Percentiles rank a stretch among this genome's conserved stretches.
phyloP scores from a whole-genome alignment of 768 basidiomycete genomes.

The Tulasnella sp. region DNA sequence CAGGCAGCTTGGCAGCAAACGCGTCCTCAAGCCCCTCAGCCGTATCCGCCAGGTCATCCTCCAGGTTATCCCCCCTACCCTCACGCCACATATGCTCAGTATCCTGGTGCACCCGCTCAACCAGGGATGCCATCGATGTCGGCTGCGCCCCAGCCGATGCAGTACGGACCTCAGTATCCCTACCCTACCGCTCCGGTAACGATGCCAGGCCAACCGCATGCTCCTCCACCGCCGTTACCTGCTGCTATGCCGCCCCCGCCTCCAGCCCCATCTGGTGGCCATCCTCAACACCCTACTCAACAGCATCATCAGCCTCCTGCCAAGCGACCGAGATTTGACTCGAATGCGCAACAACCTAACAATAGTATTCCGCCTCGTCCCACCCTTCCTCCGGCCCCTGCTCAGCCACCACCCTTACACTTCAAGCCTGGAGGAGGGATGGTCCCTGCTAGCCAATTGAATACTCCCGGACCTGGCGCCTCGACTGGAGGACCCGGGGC shows the following conservation, averaged over 20 bases:
- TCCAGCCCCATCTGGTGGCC: slow-evolving; percentile 41
- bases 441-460: slow-evolving; percentile 26
- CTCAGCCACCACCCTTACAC: slow-evolving; percentile 33
- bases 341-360: slow-evolving; percentile 13
- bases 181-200: neutral
- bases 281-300: slow-evolving; percentile 40
- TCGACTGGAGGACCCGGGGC: slow-evolving; percentile 15
- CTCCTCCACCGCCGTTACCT: slow-evolving; percentile 32
- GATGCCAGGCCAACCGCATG: slow-evolving; percentile 16
- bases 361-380: slow-evolving; percentile 40
- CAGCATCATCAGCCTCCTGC: slow-evolving; percentile 86
- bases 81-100: slow-evolving; percentile 38
- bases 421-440: slow-evolving; percentile 38
- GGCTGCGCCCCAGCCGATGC: slow-evolving; percentile 28
- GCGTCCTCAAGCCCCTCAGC: slow-evolving; percentile 56
- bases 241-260: slow-evolving; percentile 29
- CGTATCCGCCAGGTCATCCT: slow-evolving; percentile 36
- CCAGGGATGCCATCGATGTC: slow-evolving; percentile 29
- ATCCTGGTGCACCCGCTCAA: slow-evolving; percentile 33
- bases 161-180: slow-evolving; percentile 31
- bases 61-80: slow-evolving; percentile 59
- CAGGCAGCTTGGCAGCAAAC: slow-evolving; percentile 43
- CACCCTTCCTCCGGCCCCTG: slow-evolving; percentile 41
- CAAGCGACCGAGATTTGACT: slow-evolving; percentile 83
- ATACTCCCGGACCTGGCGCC: slow-evolving; percentile 1